Evolutionary conservation across 257 asterid species (phyloP), one percentile per base, ranked within the genome.

Genomic region (Lithospermum erythrorhizon): DNA sequence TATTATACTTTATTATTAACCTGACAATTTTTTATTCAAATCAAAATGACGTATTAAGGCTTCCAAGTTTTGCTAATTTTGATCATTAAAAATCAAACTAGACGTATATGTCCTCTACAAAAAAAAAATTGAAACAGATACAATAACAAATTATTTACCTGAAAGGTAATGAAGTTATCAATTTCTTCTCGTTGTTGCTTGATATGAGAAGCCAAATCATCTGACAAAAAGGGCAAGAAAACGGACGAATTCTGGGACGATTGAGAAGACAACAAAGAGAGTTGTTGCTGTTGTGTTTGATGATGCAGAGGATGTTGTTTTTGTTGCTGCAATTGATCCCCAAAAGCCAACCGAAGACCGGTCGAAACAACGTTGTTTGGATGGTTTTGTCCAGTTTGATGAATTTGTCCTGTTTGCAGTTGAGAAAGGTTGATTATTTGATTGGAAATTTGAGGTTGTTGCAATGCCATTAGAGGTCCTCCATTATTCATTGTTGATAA

Each of bases 281-380:
- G 65, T 41, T 63, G 73, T 17, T 52, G 69, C 2, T 29, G 61
- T 6, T 60, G 76, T 0, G 27, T 41, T 16, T 29, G 65, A 27
- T 41, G 73, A 0, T 47, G 70, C 8, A 27, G 72, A 9, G 17
- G 67, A 35, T 41, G 49, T 35, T 55, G 22, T n/a, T 53, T 20
- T 4, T 53, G 57, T 1, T 59, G 73, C 0, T 47, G 55, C 6
- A 23, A 61, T n/a, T 73, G 75, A 21, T 67, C 73, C 6, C 76
- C 80, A 10, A 70, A 73, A 21, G 82, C 66, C 30, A 79, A 57
- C 41, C 76, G 76, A 21, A 79, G 85, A 58, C 85, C 80, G 17
- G 81, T 76, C 49, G 76, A 71, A 10, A 76, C 79, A 14, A 67
- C 78, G 65, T 76, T 68, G 27, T 70, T 70, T 18, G 27, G 59